A percentile compares a stretch with the other conserved stretches of the same genome.
phyloP scores from a whole-genome alignment of 164 flowering plant genomes.

The Tinospora cordifolia region DNA sequence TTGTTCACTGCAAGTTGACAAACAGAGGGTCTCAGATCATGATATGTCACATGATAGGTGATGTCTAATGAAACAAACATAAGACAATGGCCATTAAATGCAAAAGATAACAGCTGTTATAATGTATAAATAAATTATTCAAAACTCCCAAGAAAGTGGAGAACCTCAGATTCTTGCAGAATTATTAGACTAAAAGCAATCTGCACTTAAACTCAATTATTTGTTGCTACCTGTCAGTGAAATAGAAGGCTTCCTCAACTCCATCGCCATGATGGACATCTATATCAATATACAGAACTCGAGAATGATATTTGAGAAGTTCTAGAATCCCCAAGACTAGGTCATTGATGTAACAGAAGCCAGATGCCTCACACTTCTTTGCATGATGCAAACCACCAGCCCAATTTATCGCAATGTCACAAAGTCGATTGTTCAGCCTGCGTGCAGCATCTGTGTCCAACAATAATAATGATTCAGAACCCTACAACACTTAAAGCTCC shows the following conservation, averaged over 20 bases:
- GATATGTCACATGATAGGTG: no score
- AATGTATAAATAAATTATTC: not conserved
- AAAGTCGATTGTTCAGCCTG: constrained; percentile 73
- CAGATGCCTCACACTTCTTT: constrained; percentile 95
- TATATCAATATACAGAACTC: constrained; percentile 88
- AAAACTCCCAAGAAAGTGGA: not conserved
- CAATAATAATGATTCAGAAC: not conserved
- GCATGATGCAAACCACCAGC: constrained; percentile 99
- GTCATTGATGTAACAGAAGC: constrained; percentile 96
- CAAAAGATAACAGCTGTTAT: not conserved
- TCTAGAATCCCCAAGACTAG: constrained; percentile 92
- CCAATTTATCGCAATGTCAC: constrained; percentile 99
- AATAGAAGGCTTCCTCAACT: constrained; percentile 96
- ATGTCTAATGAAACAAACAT: no score
- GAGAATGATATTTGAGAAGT: constrained; percentile 86
- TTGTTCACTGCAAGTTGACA: no score
- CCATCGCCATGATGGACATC: constrained; percentile 99
- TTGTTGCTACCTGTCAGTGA: constrained; percentile 71
- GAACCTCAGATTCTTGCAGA: not conserved
- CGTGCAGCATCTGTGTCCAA: constrained; percentile 81
- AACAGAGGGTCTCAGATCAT: no score
- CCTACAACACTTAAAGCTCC: not conserved
- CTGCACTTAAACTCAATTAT: not conserved
- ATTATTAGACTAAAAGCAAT: not conserved
- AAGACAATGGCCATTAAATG: not conserved